Base-by-base conservation (phyloP, 2,329 filamentous ascomycete genomes). In the Fusarium sp. region DNA sequence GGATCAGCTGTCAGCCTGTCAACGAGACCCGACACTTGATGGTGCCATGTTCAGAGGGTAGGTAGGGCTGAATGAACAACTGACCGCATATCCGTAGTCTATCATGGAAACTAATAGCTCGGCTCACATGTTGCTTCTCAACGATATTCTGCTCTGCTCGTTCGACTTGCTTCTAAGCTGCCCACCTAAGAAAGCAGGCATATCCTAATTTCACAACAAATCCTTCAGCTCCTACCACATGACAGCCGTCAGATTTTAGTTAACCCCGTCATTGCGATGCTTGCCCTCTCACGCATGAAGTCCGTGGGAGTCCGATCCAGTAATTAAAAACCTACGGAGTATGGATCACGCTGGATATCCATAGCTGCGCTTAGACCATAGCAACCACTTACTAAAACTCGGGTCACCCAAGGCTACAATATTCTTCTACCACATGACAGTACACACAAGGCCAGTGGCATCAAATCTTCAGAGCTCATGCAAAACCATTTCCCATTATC, bases 41-140 rank as follows among this genome's bases (percentile, higher is more conserved):
- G 14, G 39, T 19, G 32, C 47, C 36, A 36, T 42, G n/a, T n/a
- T 32, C 20, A 46, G 20, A 43, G 36, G 46, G 28, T 55, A 62
- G 46, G 28, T 55, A 62, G 56, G 59, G 60, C 60, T 63, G 60
- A 63, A 45, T 39, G 51, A 12, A 36, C n/a, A 21, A 17, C 82
- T 80, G 79, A 43, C 56, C 9, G 28, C 28, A 30, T 30, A 26
- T n/a, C n/a, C 24, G 11, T 26, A 26, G 24, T 30, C 12, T 30
- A 30, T 30, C 28, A 11, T 26, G 24, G n/a, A n/a, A 10, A 26
- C 11, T 14, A 15, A 32, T 32, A 32, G 28, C 28, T 32, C 14
- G 15, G 28, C 28, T 32, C 14, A 15, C 6, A 3, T 32, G 12
- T 32, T 32, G 11, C 26, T 28, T 28, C 26, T 28, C 26, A 12